Evolutionary conservation across 306 rosid species (phyloP).

Genomic region (Pyrus pyrifolia): DNA sequence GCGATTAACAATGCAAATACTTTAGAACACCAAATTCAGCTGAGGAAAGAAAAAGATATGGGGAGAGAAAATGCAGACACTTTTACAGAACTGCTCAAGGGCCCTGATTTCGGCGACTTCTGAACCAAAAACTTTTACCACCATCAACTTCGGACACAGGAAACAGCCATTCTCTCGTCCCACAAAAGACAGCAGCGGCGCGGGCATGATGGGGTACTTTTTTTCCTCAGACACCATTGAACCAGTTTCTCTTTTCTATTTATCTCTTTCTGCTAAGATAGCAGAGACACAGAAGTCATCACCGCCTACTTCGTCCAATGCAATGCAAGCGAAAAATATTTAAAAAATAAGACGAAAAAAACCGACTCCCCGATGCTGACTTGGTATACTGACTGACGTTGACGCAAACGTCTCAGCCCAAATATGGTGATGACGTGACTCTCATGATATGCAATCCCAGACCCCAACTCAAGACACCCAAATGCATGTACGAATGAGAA

Average conservation of each 20-base stretch:
- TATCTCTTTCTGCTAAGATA: slow-evolving; percentile 60
- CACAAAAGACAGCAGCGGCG: slow-evolving; percentile 22
- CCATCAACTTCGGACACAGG: slow-evolving; percentile 27
- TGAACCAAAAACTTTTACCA: slow-evolving; percentile 14
- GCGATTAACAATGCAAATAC: slow-evolving; percentile 22
- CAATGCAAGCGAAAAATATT: slow-evolving; percentile 46
- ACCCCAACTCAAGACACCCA: slow-evolving; percentile 69
- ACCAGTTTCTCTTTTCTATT: slow-evolving; percentile 22
- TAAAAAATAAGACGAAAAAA: slow-evolving; percentile 15
- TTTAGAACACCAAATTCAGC: slow-evolving; percentile 32
- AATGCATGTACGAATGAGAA: slow-evolving; percentile 63
- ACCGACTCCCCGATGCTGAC: slow-evolving; percentile 48
- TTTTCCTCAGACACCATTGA: slow-evolving; percentile 20
- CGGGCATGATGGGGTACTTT: slow-evolving; percentile 22
- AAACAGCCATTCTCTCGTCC: slow-evolving; percentile 11
- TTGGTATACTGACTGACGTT: slow-evolving; percentile 34
- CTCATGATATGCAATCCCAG: slow-evolving; percentile 78
- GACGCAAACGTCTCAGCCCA: slow-evolving; percentile 50
- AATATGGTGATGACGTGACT: slow-evolving; percentile 78
- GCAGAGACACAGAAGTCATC: slow-evolving; percentile 56
- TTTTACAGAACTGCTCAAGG: slow-evolving; percentile 20
- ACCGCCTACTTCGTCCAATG: slow-evolving; percentile 45
- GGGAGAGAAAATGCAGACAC: slow-evolving; percentile 28
- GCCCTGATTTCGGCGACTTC: slow-evolving; percentile 8
- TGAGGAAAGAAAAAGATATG: slow-evolving; percentile 14